Conservation (phyloP, 2,329 filamentous ascomycete species). For the Monilinia fructigena region DNA sequence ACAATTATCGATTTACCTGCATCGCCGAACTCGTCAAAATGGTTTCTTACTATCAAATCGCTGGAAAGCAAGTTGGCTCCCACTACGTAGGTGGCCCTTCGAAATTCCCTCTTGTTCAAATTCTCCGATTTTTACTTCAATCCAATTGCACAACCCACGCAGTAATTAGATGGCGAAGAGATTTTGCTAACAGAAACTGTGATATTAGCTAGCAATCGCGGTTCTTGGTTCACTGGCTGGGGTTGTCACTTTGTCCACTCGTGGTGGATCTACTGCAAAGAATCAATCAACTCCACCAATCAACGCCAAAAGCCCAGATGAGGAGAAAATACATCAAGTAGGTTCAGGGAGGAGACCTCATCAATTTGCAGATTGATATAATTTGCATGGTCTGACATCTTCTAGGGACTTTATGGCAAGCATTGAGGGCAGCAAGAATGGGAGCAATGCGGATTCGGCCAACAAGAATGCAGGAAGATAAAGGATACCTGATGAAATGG, state of each 20-base stretch:
- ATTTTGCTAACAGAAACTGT: constrained; percentile 27
- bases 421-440: constrained; percentile 33
- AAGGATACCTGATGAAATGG: constrained; percentile 13
- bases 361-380: not conserved
- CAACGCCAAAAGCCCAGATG: constrained; percentile 40
- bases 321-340: constrained; percentile 43
- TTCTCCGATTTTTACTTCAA: constrained; percentile 26
- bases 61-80: constrained; percentile 41
- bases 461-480: constrained; percentile 23
- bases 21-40: constrained; percentile 33
- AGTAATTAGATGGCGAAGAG: constrained; percentile 1
- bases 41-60: constrained; percentile 39
- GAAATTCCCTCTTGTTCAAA: constrained; percentile 16
- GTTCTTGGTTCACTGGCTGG: constrained; percentile 35
- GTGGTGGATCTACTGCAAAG: constrained; percentile 35
- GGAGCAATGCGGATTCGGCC: constrained; percentile 20
- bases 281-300: constrained; percentile 39
- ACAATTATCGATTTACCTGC: not conserved
- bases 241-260: constrained; percentile 26
- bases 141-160: constrained; percentile 23
- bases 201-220: constrained; percentile 38
- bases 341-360: constrained; percentile 22
- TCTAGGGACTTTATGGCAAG: constrained; percentile 25
- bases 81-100: constrained; percentile 36
- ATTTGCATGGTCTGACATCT: constrained; percentile 7